A percentile compares a stretch with the other conserved stretches of the same genome.
phyloP scores from a whole-genome alignment of 2,329 filamentous ascomycete genomes.

The Karstenula rhodostoma region DNA sequence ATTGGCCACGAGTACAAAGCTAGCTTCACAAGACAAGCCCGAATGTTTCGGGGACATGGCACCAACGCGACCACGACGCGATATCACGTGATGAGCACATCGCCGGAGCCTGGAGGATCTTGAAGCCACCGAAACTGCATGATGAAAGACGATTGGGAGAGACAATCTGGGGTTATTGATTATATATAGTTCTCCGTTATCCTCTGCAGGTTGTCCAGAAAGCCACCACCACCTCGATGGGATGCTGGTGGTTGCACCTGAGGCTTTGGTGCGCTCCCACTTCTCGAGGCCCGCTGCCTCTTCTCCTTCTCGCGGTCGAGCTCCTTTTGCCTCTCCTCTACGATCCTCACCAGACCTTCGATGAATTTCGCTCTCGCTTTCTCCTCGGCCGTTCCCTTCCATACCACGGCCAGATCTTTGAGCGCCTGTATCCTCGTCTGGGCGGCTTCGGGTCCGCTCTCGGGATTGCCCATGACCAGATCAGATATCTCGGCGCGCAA shows the following conservation, averaged over 20 bases:
- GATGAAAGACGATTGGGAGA: background rate
- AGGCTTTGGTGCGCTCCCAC: conserved; percentile 32
- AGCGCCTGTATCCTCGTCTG: conserved; percentile 77
- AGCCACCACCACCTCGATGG: conserved; percentile 42
- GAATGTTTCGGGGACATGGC: background rate
- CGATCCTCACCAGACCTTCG: conserved; percentile 79
- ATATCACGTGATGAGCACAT: background rate
- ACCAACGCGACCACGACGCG: conserved; percentile 5
- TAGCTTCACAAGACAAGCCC: background rate
- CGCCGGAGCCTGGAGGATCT: background rate
- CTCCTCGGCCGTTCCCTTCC: conserved; percentile 96
- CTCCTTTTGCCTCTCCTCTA: conserved; percentile 73
- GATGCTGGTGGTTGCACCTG: conserved; percentile 21
- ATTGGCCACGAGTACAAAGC: background rate
- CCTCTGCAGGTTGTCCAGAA: conserved; percentile 50
- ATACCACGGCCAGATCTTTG: conserved; percentile 78
- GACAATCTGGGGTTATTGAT: no score
- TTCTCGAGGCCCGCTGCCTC: conserved; percentile 32
- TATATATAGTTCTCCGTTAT: conserved; percentile 39
- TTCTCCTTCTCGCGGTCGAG: conserved; percentile 51
- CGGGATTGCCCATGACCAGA: conserved; percentile 64
- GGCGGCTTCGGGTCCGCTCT: conserved; percentile 76
- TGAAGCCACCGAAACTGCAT: background rate
- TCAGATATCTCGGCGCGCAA: conserved; percentile 75
- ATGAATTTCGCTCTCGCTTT: conserved; percentile 83